phyloP scores from a whole-genome alignment of 2,329 filamentous ascomycete species.

The Colletotrichum sp. region DNA sequence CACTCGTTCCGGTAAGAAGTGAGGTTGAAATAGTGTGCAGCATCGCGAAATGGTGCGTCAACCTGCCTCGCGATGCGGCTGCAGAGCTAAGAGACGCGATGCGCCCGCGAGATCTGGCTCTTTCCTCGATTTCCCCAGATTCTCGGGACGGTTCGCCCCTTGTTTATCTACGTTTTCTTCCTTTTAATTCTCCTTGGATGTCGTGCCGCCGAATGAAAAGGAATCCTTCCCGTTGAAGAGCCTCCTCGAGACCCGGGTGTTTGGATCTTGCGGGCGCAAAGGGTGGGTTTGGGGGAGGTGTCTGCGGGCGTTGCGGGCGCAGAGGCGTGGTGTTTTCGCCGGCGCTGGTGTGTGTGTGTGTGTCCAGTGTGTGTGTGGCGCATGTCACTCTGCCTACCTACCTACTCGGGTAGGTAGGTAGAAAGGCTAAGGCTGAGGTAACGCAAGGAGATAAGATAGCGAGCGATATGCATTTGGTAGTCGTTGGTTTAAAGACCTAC shows the following conservation, averaged over 20 bases:
- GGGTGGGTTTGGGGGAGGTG: constrained; percentile 9
- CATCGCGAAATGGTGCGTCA: background rate
- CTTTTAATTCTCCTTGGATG: background rate
- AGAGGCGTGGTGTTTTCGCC: background rate
- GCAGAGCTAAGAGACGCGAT: background rate
- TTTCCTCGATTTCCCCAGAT: background rate
- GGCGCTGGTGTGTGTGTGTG: background rate
- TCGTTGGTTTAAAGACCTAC: background rate
- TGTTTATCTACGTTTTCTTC: background rate
- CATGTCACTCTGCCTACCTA: background rate
- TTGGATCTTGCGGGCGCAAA: constrained; percentile 18
- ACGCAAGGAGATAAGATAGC: background rate
- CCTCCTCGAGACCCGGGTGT: background rate
- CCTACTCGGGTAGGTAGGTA: background rate
- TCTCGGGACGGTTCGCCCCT: background rate
- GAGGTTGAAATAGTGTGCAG: background rate
- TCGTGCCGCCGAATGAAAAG: background rate
- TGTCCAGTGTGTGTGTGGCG: background rate
- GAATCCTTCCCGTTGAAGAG: background rate
- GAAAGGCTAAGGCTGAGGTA: background rate
- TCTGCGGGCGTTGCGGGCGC: constrained; percentile 14
- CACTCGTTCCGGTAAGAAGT: background rate
- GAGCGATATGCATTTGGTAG: background rate
- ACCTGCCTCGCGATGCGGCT: background rate
- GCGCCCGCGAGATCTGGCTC: background rate